These are phyloP conservation scores for Stephania japonica DNA, from an alignment of 164 flowering plant genomes.

Conservation along the genomic window DNA sequence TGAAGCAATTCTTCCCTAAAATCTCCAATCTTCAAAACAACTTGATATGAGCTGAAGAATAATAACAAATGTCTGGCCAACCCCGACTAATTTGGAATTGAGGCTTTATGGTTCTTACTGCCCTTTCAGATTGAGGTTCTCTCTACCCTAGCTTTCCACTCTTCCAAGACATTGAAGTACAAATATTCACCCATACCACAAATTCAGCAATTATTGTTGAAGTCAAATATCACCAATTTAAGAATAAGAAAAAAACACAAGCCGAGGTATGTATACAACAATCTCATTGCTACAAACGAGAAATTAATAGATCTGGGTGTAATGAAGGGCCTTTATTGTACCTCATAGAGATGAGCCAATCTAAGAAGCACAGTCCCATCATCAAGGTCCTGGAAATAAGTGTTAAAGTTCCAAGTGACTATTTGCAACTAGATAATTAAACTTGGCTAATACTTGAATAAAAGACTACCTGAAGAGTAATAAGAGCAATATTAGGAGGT, in stretches of 20 bases:
- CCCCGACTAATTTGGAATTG: too few species aligned
- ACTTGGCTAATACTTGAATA: background rate
- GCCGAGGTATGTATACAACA: background rate
- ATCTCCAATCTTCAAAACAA: too few species aligned
- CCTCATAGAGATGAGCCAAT: slow-evolving; percentile 82
- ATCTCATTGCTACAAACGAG: background rate
- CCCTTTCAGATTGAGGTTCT: too few species aligned
- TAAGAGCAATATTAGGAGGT: slow-evolving; percentile 75
- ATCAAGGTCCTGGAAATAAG: slow-evolving; percentile 56
- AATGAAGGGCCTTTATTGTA: slow-evolving; percentile 15
- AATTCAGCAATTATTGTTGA: too few species aligned
- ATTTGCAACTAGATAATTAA: background rate
- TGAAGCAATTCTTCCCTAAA: too few species aligned
- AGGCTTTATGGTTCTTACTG: too few species aligned
- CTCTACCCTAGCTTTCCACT: too few species aligned
- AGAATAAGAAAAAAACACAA: background rate
- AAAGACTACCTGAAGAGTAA: slow-evolving; percentile 72
- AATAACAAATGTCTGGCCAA: too few species aligned
- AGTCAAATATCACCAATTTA: too few species aligned
- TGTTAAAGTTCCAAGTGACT: background rate
- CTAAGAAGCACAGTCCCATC: slow-evolving; percentile 66
- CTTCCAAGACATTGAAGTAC: background rate
- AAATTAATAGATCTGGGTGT: background rate
- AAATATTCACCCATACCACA: background rate
- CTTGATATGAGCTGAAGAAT: too few species aligned